These are phyloP conservation scores for Breviolum minutum DNA, from an alignment of 73 alveolate species.

Conservation along the genomic window DNA sequence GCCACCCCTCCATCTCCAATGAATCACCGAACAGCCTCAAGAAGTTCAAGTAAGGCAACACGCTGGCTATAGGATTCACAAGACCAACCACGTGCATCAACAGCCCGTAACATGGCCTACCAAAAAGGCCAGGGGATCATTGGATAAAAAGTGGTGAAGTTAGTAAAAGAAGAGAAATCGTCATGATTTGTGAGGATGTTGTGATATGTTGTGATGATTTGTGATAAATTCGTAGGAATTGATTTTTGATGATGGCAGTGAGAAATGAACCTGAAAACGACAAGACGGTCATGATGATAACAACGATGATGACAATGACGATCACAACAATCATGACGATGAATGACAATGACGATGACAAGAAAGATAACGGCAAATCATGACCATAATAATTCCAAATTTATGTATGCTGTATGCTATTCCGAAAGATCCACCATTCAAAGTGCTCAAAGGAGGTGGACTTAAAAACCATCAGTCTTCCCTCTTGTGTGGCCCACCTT, in stretches of 20 bases:
- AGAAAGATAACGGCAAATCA: too few relatives aligned
- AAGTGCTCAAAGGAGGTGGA: too few relatives aligned
- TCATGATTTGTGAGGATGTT: too few relatives aligned
- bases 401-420: too few relatives aligned
- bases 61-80: conserved; percentile 65
- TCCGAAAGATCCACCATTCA: too few relatives aligned
- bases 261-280: neutral
- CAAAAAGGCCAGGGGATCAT: neutral
- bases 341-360: too few relatives aligned
- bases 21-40: neutral
- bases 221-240: neutral
- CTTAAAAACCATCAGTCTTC: neutral
- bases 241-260: neutral
- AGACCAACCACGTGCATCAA: conserved; percentile 94
- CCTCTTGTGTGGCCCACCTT: neutral
- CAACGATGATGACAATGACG: neutral
- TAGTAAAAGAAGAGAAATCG: too few relatives aligned
- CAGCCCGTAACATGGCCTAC: conserved; percentile 89
- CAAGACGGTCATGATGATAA: neutral
- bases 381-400: too few relatives aligned
- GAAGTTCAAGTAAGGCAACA: conserved; percentile 58
- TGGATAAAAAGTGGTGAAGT: neutral
- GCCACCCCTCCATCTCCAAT: neutral
- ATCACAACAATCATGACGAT: too few relatives aligned
- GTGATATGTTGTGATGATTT: too few relatives aligned